Evolutionary conservation across 257 asterid genomes (phyloP).

Genomic region (Anisodus acutangulus): DNA sequence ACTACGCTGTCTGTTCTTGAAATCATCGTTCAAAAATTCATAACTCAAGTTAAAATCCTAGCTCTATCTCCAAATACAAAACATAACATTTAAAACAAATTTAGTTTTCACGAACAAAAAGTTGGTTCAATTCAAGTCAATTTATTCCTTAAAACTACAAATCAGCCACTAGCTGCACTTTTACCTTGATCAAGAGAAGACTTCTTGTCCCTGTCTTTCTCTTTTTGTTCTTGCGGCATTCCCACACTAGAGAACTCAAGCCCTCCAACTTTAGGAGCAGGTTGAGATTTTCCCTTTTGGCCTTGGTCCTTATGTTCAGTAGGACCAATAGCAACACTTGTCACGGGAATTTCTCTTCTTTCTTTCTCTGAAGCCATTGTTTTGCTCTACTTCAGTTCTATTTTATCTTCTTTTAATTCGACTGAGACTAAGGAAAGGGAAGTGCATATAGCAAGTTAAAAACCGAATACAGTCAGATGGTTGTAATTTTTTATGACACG

Average conservation of each 20-base stretch:
- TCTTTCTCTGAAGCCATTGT: slow-evolving; percentile 54
- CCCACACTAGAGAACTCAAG: neutral
- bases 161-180: neutral
- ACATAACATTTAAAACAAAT: neutral
- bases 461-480: neutral
- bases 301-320: neutral
- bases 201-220: neutral
- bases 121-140: too few relatives aligned
- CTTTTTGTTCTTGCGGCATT: neutral
- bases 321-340: neutral
- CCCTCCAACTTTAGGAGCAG: slow-evolving; percentile 15
- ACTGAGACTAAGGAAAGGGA: neutral
- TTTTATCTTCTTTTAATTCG: neutral
- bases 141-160: too few relatives aligned
- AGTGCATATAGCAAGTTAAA: neutral
- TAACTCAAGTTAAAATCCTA: too few relatives aligned
- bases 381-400: neutral
- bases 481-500: neutral
- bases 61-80: too few relatives aligned
- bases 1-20: too few relatives aligned
- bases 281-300: neutral
- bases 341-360: slow-evolving; percentile 40
- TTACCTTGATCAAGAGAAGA: neutral
- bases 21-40: too few relatives aligned
- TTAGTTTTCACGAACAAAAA: too few relatives aligned